Base-by-base conservation (phyloP, 2,329 filamentous ascomycete genomes). In the Annulohypoxylon truncatum region DNA sequence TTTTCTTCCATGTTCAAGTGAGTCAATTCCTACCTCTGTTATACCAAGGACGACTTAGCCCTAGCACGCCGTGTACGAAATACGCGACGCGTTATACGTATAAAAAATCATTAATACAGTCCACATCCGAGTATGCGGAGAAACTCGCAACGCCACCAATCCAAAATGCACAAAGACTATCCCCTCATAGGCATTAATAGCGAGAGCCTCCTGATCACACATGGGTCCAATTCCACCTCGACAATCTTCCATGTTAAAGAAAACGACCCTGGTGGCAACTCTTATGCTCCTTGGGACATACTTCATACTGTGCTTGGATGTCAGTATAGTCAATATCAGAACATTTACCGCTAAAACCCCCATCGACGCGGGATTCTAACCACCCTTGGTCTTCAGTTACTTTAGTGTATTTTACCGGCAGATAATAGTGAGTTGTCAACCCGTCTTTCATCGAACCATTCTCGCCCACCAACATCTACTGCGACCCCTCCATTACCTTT, bases 401-500 rank as follows among this genome's bases (percentile, higher is more conserved):
- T 48, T 42, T 63, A 47, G 62, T 60, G 47, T 31, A 66, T 67
- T 69, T 61, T 69, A 40, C 66, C 66, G 66, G 66, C 66, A 69
- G 55, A 56, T 67, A 42, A 57, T 64, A 56, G 64, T 63, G 66
- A 69, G 56, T 55, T 64, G 61, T 52, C 60, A 56, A 66, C 15
- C 15, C 47, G 38, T 60, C 35, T 53, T 50, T 50, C 24, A 59
- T 69, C 66, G 60, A 61, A 64, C 66, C 63, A 69, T 58, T 42
- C 28, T 46, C 55, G 38, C 61, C 63, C 33, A 50, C 61, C 40
- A 54, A 59, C 40, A 54, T 58, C 31, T 47, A 20, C 29, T 40
- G 47, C 56, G 31, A 67, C 67, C 67, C 67, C 67, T 67, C 67
- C 64, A 67, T 66, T 56, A 63, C n/a, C n/a, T n/a, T n/a, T 61